These are phyloP conservation scores for Fusarium sp. DNA, from an alignment of 2,329 filamentous ascomycete genomes.

Conservation along the genomic window DNA sequence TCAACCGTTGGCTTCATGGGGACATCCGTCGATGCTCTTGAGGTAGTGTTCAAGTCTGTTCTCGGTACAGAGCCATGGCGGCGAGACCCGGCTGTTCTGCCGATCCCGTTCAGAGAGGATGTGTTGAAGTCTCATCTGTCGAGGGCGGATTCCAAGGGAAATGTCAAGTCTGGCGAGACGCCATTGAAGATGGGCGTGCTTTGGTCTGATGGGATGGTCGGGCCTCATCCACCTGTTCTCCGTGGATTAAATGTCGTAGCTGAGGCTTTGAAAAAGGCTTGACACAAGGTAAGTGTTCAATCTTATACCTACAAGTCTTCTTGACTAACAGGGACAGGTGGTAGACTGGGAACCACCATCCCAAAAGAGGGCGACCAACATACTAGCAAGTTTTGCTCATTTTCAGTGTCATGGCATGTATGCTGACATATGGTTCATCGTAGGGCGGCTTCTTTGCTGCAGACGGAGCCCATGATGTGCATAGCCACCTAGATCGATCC, in stretches of 20 bases:
- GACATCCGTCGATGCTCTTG: conserved; percentile 65
- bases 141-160: conserved; percentile 30
- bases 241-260: conserved; percentile 47
- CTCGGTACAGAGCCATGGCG: conserved; percentile 73
- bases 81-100: conserved; percentile 72
- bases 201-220: conserved; percentile 62
- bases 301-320: fast-evolving
- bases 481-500: conserved; percentile 63
- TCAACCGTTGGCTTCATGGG: conserved; percentile 74
- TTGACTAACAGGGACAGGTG: conserved; percentile 45
- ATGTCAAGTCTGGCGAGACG: conserved; percentile 9
- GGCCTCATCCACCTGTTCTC: conserved; percentile 67
- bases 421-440: not conserved
- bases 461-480: conserved; percentile 54
- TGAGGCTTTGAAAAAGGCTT: not conserved
- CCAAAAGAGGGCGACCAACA: conserved; percentile 15
- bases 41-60: conserved; percentile 67
- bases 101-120: conserved; percentile 73
- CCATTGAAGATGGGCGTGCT: conserved; percentile 68
- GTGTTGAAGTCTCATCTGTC: conserved; percentile 55
- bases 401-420: fast-evolving
- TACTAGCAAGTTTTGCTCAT: conserved; percentile 12
- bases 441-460: conserved; percentile 49
- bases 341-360: conserved; percentile 33
- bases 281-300: conserved; percentile 56